A percentile compares a stretch with the other conserved stretches of the same genome.
phyloP scores from a whole-genome alignment of 2,329 filamentous ascomycete genomes.

The Epichloe uncinata region DNA sequence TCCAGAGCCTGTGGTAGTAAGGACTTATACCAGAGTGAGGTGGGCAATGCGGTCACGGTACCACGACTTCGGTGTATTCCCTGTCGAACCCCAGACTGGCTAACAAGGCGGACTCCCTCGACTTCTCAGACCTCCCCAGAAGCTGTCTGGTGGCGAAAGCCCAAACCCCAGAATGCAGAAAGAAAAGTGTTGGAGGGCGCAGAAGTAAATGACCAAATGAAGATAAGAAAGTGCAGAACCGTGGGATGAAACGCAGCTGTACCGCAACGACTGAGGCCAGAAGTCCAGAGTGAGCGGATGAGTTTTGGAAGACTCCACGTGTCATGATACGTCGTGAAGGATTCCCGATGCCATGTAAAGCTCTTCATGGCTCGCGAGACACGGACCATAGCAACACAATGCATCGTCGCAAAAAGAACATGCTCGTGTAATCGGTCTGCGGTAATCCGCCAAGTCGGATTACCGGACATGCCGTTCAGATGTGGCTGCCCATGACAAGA shows the following conservation, averaged over 20 bases:
- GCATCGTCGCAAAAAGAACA: neutral
- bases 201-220: conserved; percentile 16
- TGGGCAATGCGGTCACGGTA: neutral
- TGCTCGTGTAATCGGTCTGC: neutral
- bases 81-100: neutral
- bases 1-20: neutral
- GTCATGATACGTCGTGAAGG: conserved; percentile 3
- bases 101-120: conserved; percentile 1
- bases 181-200: conserved; percentile 6
- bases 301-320: neutral
- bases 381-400: neutral
- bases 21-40: neutral
- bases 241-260: conserved; percentile 18
- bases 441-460: conserved; percentile 12
- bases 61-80: neutral
- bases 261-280: conserved; percentile 23
- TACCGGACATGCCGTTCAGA: conserved; percentile 29
- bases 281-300: neutral
- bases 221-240: conserved; percentile 15
- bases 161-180: conserved; percentile 11
- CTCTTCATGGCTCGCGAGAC: neutral
- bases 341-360: neutral
- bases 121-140: conserved; percentile 23
- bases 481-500: conserved; percentile 9
- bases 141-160: conserved; percentile 17